Conservation (phyloP, 1,139 yeast species). For the Cylindricascospora bacillispora region DNA sequence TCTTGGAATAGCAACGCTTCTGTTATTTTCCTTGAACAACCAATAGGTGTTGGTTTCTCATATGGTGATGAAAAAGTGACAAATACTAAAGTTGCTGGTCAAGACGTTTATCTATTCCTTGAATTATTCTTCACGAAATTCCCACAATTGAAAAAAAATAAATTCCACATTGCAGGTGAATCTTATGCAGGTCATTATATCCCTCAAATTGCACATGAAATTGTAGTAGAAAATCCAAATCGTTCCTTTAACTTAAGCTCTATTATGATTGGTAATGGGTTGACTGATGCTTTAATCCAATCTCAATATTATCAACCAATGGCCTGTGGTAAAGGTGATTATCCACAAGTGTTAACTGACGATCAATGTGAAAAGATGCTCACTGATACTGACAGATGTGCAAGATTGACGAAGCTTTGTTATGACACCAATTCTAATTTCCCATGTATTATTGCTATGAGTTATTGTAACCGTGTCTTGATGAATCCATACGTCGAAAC, state of each 20-base stretch:
- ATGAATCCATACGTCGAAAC: constrained; percentile 82
- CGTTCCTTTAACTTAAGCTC: constrained; percentile 78
- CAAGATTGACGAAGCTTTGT: constrained; percentile 67
- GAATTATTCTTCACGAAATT: constrained; percentile 82
- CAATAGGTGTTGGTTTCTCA: constrained; percentile 87
- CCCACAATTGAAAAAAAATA: constrained; percentile 54
- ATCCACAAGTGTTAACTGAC: constrained; percentile 54
- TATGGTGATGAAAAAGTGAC: constrained; percentile 49
- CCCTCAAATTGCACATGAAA: constrained; percentile 85
- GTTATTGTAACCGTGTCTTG: constrained; percentile 81
- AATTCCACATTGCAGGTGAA: constrained; percentile 94
- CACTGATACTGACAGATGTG: constrained; percentile 66
- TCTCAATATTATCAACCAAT: constrained; percentile 84
- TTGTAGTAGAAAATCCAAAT: constrained; percentile 47
- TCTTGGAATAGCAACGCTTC: constrained; percentile 88
- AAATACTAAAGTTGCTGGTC: constrained; percentile 78
- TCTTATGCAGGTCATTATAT: constrained; percentile 98
- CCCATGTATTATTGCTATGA: constrained; percentile 87
- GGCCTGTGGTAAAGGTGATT: constrained; percentile 96
- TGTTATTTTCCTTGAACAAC: constrained; percentile 87
- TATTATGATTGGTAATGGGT: constrained; percentile 88
- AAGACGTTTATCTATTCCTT: constrained; percentile 86
- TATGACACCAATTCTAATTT: constrained; percentile 67
- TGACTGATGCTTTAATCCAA: constrained; percentile 86
- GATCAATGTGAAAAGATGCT: constrained; percentile 74